These are phyloP conservation scores for Didymosphaeria variabile DNA, from an alignment of 2,329 filamentous ascomycete genomes.

Conservation along the genomic window DNA sequence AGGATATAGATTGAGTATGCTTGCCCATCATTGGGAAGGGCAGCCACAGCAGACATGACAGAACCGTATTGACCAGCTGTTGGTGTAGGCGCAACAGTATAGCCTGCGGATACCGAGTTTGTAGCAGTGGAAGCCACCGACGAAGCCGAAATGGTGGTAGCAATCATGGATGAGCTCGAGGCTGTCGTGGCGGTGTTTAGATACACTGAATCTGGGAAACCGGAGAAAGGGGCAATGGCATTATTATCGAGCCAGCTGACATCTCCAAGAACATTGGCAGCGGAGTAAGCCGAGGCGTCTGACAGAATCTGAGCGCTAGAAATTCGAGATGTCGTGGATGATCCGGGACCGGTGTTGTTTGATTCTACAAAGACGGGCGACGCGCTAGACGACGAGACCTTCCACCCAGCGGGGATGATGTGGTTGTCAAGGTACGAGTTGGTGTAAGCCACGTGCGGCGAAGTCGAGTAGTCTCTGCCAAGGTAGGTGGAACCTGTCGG, in stretches of 20 bases:
- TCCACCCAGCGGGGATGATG: not conserved
- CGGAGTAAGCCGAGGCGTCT: not conserved
- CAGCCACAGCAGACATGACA: conserved; percentile 55
- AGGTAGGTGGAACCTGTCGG: conserved; percentile 2
- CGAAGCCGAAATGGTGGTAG: conserved; percentile 27
- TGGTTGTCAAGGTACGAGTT: conserved; percentile 4
- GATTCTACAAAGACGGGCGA: not conserved
- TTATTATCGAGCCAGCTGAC: not conserved
- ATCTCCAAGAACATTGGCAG: not conserved
- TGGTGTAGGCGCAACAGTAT: conserved; percentile 24
- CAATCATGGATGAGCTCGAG: conserved; percentile 4
- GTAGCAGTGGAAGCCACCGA: conserved; percentile 48
- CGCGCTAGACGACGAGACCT: not conserved
- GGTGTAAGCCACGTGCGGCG: not conserved
- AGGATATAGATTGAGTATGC: conserved; percentile 53
- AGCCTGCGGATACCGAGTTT: conserved; percentile 38
- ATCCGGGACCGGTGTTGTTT: conserved; percentile 1
- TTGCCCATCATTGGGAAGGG: conserved; percentile 54
- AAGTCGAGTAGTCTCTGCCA: not conserved
- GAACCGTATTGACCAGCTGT: conserved; percentile 50
- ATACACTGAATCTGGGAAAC: conserved; percentile 4
- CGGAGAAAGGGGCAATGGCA: not conserved
- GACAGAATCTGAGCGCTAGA: conserved; percentile 1
- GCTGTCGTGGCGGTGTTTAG: not conserved
- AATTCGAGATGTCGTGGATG: conserved; percentile 4